Evolutionary conservation across 768 basidiomycete species (phyloP).

Genomic region (Rhodotorula paludigena): DNA sequence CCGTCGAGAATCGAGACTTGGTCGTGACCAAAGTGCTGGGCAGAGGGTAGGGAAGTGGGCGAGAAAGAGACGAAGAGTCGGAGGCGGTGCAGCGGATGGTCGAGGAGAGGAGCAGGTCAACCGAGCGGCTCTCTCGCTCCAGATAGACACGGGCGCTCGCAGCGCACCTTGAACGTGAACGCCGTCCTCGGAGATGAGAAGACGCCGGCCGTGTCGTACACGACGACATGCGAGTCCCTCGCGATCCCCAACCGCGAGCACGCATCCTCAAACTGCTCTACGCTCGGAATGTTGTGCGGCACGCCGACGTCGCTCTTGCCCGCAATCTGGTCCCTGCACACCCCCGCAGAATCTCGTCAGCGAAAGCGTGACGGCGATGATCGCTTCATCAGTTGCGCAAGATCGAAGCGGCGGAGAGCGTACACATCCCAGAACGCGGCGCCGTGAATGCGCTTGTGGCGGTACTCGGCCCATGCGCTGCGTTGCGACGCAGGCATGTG

Average conservation of each 20-base stretch:
- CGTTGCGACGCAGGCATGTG: conserved; percentile 76
- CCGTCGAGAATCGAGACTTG: conserved; percentile 85
- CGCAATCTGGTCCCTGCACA: conserved; percentile 36
- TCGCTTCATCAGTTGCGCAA: neutral
- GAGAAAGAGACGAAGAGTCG: conserved; percentile 4
- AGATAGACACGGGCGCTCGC: too few relatives aligned
- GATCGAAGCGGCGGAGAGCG: neutral
- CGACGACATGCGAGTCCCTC: conserved; percentile 69
- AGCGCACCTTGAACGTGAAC: conserved; percentile 72
- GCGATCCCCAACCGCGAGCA: conserved; percentile 59
- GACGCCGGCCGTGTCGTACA: conserved; percentile 85
- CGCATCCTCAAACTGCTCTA: conserved; percentile 62
- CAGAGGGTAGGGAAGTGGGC: neutral
- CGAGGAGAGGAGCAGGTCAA: too few relatives aligned
- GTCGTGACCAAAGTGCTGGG: conserved; percentile 69
- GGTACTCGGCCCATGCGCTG: conserved; percentile 64
- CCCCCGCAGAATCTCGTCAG: too few relatives aligned
- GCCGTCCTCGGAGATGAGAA: conserved; percentile 89
- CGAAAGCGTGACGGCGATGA: neutral
- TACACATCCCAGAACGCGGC: conserved; percentile 12
- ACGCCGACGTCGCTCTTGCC: conserved; percentile 69
- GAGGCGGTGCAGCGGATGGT: neutral
- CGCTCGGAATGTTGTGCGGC: conserved; percentile 88
- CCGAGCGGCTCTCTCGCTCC: too few relatives aligned
- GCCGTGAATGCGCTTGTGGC: conserved; percentile 18